Base-by-base conservation (phyloP, 345 rosid species). In the Populus alba region DNA sequence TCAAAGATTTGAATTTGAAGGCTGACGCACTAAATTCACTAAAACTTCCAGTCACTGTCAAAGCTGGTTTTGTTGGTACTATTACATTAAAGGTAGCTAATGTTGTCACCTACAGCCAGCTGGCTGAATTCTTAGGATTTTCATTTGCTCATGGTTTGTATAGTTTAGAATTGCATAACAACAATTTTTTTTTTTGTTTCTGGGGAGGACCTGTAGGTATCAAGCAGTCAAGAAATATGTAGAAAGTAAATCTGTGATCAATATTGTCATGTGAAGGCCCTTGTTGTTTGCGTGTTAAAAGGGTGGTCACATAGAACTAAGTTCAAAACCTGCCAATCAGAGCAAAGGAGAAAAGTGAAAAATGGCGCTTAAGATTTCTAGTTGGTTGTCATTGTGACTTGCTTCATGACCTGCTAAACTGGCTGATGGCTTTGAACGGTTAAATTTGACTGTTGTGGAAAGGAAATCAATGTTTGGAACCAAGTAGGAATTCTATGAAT, bases 11-110 rank as follows among this genome's bases (percentile, higher is more conserved):
- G 85, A 91, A 89, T 71, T 79, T 96, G 85, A 96, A 94, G 89
- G 94, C 98, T 0, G 99, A 96, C 85, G 98, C 99, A 41, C 87
- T 96, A 47, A 96, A 94, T 86, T 87, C 98, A 16, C 86, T 96
- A 73, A 92, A 91, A 75, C 98, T 96, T 80, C 99, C 99, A 12
- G 97, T 96, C 47, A 90, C 92, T 73, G 99, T 92, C 72, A 94
- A 92, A 92, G 97, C 97, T 77, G 99, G 99, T 81, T 96, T 96
- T 90, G 89, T 96, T 69, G 99, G 99, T 33, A 88, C 95, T 57
- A 90, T 96, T 68, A 94, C 98, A 6, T 77, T 96, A 72, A 92
- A 96, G 99, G 99, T 94, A 81, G 66, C 62, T 78, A 71, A 72
- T 69, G 41, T 74, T 61, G n/a, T 57, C 45, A 63, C 16, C 43